phyloP scores from a whole-genome alignment of 768 basidiomycete species.

The Suillus lakei region DNA sequence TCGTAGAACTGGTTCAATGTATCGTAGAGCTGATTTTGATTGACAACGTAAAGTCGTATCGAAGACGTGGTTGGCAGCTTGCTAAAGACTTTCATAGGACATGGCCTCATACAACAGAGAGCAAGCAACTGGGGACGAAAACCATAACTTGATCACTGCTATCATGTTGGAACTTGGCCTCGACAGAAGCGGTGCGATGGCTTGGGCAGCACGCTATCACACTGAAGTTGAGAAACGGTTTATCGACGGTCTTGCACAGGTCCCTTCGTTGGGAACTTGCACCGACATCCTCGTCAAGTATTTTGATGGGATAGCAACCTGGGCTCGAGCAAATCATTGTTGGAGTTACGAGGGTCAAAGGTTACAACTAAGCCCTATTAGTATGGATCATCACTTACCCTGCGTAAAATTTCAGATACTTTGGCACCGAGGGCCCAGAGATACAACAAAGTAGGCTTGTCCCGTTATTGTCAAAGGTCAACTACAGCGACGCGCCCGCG shows the following conservation, averaged over 20 bases:
- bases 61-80: not conserved
- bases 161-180: conserved; percentile 34
- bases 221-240: conserved; percentile 17
- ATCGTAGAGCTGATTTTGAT: conserved; percentile 25
- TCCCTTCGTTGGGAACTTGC: conserved; percentile 32
- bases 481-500: not conserved
- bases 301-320: conserved; percentile 29
- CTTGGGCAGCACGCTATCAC: conserved; percentile 26
- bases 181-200: conserved; percentile 32
- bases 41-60: conserved; percentile 23
- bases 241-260: conserved; percentile 20
- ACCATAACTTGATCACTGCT: conserved; percentile 40
- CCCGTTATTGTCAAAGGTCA: conserved; percentile 5
- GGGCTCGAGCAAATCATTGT: conserved; percentile 28
- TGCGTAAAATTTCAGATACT: conserved; percentile 24
- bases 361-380: conserved; percentile 7
- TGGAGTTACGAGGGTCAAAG: conserved; percentile 37
- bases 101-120: conserved; percentile 42
- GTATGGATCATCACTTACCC: not conserved
- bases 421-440: conserved; percentile 30
- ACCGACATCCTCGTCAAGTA: conserved; percentile 31
- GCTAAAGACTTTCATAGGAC: conserved; percentile 27
- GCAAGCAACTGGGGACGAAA: conserved; percentile 36
- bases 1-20: conserved; percentile 14
- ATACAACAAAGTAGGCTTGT: conserved; percentile 24